These are phyloP conservation scores for Trichoderma gracile DNA, from an alignment of 2,329 filamentous ascomycete genomes.

Conservation along the genomic window DNA sequence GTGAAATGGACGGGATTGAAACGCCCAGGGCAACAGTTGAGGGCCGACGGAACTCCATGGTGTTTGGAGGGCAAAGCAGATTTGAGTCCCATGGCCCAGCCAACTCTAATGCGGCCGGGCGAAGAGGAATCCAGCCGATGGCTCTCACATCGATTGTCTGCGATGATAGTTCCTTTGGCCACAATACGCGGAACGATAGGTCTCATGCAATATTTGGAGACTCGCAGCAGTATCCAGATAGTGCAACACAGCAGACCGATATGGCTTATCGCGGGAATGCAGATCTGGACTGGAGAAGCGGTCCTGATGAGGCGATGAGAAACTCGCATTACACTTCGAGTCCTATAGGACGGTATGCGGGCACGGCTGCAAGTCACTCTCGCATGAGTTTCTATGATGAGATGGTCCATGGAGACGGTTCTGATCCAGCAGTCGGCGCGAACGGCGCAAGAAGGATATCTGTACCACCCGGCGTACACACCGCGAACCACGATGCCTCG, in stretches of 20 bases:
- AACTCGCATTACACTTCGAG: background rate
- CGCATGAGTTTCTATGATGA: background rate
- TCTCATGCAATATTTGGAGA: background rate
- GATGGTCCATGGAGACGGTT: conserved; percentile 24
- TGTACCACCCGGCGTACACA: conserved; percentile 48
- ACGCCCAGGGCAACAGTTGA: too few species aligned
- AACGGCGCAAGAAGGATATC: conserved; percentile 45
- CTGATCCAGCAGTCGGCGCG: background rate
- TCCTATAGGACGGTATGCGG: background rate
- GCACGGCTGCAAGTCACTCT: background rate
- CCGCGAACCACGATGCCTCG: conserved; percentile 43
- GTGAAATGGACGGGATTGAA: background rate
- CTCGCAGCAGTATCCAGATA: background rate
- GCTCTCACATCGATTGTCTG: too few species aligned
- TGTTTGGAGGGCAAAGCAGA: too few species aligned
- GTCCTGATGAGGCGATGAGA: background rate
- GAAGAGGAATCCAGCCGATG: too few species aligned
- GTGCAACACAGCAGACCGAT: background rate
- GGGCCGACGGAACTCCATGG: too few species aligned
- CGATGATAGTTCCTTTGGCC: too few species aligned
- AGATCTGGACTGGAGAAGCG: background rate
- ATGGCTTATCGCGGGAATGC: background rate
- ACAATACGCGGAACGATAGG: too few species aligned
- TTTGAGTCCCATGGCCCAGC: too few species aligned
- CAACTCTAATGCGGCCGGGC: too few species aligned